Evolutionary conservation across 805 yeast genomes (phyloP), one percentile per base, ranked within the genome.

Genomic region (Ogataea degrootiae): DNA sequence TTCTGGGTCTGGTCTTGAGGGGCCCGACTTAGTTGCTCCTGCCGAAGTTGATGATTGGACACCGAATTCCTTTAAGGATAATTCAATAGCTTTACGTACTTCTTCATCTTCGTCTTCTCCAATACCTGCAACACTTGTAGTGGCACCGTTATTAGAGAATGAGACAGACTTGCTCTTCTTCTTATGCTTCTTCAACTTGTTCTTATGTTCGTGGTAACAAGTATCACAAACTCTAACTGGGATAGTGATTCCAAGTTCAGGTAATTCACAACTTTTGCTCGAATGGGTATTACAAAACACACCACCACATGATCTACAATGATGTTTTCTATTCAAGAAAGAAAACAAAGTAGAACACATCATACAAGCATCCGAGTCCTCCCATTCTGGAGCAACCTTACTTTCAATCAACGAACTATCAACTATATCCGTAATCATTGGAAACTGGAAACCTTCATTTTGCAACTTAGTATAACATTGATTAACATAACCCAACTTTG

Each of bases 281-380:
- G 97, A 88, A 66, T 95, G 96, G 6, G 79, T 76, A 54, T 87
- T 91, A 65, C 96, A 83, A 61, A 77, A 92, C 0, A 89, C 96
- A 4, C 97, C 97, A 22, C 99, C 99, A 69, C 99, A 94, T 44
- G 96, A 85, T 45, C 99, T 77, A 66, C 99, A 94, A 67, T 94
- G 99, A 65, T 94, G 99, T 63, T 92, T 90, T 60, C 99, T 76
- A 63, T 87, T 90, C 50, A 91, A 70, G 62, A 92, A 76, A 1
- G 94, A 73, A 61, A 94, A 94, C 15, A 83, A 70, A 38, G 75
- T 80, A 44, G 95, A 89, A 56, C 97, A 89, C 46, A 88, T 81
- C 97, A 94, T 91, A 66, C 99, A 94, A 4, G 88, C 88, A 57
- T 89, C 96, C 11, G 91, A 85, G 60, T 94, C 99, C 21, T 87